Evolutionary conservation across 805 yeast species (phyloP).

Genomic region (Saturnispora bothae): DNA sequence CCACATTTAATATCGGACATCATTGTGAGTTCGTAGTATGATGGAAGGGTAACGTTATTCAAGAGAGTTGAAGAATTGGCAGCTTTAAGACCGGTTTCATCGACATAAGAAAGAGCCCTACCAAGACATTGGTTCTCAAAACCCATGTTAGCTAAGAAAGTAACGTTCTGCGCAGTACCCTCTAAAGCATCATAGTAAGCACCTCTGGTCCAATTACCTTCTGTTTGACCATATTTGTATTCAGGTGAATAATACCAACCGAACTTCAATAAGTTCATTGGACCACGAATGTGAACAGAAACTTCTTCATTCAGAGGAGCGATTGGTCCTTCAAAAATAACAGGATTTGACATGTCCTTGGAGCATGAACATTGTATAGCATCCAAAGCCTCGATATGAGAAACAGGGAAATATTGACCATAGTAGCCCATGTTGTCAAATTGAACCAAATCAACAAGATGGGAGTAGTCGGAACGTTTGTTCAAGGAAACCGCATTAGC

Average conservation of each 20-base stretch:
- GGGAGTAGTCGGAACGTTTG: conserved; percentile 11
- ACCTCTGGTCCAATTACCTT: conserved; percentile 44
- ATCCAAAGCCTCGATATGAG: conserved; percentile 30
- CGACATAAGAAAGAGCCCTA: conserved; percentile 54
- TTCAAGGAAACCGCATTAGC: not conserved
- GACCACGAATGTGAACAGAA: conserved; percentile 75
- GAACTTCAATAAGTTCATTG: conserved; percentile 48
- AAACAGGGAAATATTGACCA: conserved; percentile 43
- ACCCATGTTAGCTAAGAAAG: conserved; percentile 60
- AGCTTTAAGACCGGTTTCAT: conserved; percentile 38
- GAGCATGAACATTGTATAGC: conserved; percentile 39
- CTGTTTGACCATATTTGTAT: conserved; percentile 29
- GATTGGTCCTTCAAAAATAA: conserved; percentile 43
- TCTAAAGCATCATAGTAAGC: conserved; percentile 47
- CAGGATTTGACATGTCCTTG: conserved; percentile 25
- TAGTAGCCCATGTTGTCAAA: conserved; percentile 46
- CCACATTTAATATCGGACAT: conserved; percentile 52
- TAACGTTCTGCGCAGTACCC: conserved; percentile 48
- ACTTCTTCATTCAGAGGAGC: conserved; percentile 61
- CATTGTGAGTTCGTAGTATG: conserved; percentile 51
- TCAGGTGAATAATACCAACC: conserved; percentile 46
- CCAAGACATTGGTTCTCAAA: conserved; percentile 54
- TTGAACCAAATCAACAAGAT: conserved; percentile 33
- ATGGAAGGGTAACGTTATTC: conserved; percentile 36
- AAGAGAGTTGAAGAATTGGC: conserved; percentile 41